Evolutionary conservation across 352 stramenopile genomes (phyloP).

Genomic region (Phytophthora pseudosyringae): DNA sequence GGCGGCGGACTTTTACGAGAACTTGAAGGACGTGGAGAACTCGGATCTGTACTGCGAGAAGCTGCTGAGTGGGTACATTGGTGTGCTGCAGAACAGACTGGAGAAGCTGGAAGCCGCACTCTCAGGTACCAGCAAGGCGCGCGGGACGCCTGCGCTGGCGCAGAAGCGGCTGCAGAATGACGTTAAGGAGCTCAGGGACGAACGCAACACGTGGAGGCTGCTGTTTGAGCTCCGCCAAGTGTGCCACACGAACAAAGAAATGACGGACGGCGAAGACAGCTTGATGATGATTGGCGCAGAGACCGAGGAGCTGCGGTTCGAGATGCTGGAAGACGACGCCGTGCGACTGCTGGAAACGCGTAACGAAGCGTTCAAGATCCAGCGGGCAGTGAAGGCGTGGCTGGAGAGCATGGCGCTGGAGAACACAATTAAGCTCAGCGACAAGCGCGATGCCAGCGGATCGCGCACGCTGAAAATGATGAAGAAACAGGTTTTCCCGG

Average conservation of each 20-base stretch:
- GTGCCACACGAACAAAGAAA: conserved; percentile 42
- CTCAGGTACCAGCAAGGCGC: conserved; percentile 23
- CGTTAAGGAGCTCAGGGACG: conserved; percentile 73
- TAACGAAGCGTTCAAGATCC: conserved; percentile 75
- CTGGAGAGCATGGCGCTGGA: conserved; percentile 86
- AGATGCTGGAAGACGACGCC: conserved; percentile 84
- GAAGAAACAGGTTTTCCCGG: conserved; percentile 51
- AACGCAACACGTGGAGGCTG: conserved; percentile 87
- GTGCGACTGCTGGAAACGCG: conserved; percentile 63
- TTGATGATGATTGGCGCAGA: conserved; percentile 52
- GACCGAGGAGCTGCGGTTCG: conserved; percentile 58
- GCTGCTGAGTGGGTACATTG: conserved; percentile 77
- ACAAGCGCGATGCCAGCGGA: conserved; percentile 54
- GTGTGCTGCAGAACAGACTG: conserved; percentile 70
- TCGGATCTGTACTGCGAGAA: conserved; percentile 79
- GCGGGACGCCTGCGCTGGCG: conserved; percentile 24
- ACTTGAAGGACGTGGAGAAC: conserved; percentile 72
- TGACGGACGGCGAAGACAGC: conserved; percentile 36
- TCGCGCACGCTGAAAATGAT: conserved; percentile 72
- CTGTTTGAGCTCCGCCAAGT: conserved; percentile 78
- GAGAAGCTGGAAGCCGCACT: conserved; percentile 56
- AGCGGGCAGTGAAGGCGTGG: conserved; percentile 76
- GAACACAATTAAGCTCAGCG: conserved; percentile 60
- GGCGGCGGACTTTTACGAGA: conserved; percentile 76
- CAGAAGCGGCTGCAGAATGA: conserved; percentile 50